Conservation (phyloP, 75 land plant species). For the Selaginella moellendorffii region DNA sequence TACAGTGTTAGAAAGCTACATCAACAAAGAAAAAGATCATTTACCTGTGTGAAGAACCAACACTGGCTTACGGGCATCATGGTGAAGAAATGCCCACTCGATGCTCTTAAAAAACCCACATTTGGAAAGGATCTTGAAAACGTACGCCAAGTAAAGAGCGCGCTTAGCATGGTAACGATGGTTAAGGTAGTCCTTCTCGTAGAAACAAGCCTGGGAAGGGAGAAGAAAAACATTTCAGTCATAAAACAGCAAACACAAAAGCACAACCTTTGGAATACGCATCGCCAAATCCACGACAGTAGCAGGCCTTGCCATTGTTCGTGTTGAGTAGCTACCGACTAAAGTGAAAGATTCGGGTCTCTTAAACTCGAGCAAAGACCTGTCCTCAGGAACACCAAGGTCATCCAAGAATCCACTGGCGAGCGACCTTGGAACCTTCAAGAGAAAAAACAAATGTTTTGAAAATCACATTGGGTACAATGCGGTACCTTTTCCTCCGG, state of each 20-base stretch:
- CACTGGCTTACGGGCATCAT: conserved; percentile 75
- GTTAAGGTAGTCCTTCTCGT: conserved; percentile 73
- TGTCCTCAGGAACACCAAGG: conserved; percentile 46
- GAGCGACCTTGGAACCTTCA: conserved; percentile 34
- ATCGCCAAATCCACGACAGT: conserved; percentile 55
- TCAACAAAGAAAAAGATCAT: not conserved
- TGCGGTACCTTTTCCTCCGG: conserved; percentile 47
- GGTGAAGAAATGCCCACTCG: conserved; percentile 50
- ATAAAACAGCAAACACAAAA: not conserved
- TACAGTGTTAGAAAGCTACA: too few species aligned
- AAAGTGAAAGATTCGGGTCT: conserved; percentile 45
- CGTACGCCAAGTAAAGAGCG: conserved; percentile 49
- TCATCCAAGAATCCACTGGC: conserved; percentile 53
- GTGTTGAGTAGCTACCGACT: conserved; percentile 54
- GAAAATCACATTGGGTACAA: too few species aligned
- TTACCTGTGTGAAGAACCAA: conserved; percentile 55
- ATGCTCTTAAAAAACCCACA: conserved; percentile 24
- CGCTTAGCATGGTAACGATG: conserved; percentile 89
- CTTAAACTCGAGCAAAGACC: conserved; percentile 45
- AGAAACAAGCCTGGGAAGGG: conserved; percentile 65
- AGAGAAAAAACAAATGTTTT: not conserved
- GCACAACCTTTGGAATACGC: conserved; percentile 69
- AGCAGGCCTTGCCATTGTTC: conserved; percentile 51
- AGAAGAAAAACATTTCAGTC: not conserved
- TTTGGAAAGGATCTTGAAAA: conserved; percentile 34